Evolutionary conservation across 257 asterid genomes (phyloP).

Genomic region (Fraxinus pennsylvanica): DNA sequence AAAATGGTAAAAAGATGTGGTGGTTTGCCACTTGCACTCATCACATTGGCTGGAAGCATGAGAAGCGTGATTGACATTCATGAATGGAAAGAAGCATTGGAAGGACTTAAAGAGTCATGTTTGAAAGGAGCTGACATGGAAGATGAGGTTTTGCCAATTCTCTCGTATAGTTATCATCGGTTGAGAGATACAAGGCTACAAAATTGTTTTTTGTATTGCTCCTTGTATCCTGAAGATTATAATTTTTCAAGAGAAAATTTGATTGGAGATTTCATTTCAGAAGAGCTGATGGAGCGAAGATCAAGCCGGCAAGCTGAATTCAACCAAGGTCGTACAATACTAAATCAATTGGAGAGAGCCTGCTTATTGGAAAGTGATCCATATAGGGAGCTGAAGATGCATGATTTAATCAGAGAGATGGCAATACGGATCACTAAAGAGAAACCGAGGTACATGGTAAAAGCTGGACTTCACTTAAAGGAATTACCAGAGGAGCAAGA

Average conservation of each 20-base stretch:
- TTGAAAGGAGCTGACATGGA: constrained; percentile 13
- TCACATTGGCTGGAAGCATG: constrained; percentile 26
- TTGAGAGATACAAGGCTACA: neutral
- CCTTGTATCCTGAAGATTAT: constrained; percentile 36
- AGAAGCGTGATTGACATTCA: constrained; percentile 14
- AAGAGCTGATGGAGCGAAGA: constrained; percentile 3
- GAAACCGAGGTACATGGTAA: constrained; percentile 14
- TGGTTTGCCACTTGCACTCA: constrained; percentile 26
- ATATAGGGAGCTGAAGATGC: too few species aligned
- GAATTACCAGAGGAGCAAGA: neutral
- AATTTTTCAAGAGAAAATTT: constrained; percentile 15
- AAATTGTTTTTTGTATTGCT: constrained; percentile 30
- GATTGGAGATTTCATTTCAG: constrained; percentile 14
- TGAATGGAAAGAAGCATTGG: constrained; percentile 26
- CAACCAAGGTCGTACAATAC: too few species aligned
- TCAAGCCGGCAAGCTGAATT: too few species aligned
- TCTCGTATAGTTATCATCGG: constrained; percentile 18
- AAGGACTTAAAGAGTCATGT: neutral
- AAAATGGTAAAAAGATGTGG: constrained; percentile 8
- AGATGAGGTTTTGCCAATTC: constrained; percentile 20
- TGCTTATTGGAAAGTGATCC: too few species aligned
- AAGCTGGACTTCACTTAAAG: neutral
- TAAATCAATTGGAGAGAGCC: too few species aligned
- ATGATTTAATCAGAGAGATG: constrained; percentile 21
- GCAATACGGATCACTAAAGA: neutral